phyloP scores from a whole-genome alignment of 2,329 filamentous ascomycete genomes.

The Penicillium sp. region DNA sequence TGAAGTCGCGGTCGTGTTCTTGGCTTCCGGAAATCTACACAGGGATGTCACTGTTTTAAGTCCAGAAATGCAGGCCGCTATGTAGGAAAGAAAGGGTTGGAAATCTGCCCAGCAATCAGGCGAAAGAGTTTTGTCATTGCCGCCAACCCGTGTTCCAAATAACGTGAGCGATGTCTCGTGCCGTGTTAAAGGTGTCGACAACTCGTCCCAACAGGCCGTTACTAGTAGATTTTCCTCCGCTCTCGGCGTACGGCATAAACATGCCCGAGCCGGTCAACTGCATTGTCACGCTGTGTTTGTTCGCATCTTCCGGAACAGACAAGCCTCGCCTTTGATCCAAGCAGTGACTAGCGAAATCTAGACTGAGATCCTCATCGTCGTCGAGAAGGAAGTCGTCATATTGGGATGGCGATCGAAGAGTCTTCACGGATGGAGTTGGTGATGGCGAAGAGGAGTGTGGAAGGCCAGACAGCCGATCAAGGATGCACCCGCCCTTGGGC shows the following conservation, averaged over 20 bases:
- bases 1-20: neutral
- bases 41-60: neutral
- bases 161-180: constrained; percentile 63
- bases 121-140: constrained; percentile 36
- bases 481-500: constrained; percentile 33
- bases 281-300: constrained; percentile 61
- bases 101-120: constrained; percentile 1
- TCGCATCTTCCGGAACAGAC: constrained; percentile 47
- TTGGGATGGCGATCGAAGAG: constrained; percentile 67
- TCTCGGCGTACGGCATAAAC: constrained; percentile 73
- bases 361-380: constrained; percentile 55
- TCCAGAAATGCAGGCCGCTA: neutral
- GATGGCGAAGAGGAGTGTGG: constrained; percentile 52
- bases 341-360: constrained; percentile 38
- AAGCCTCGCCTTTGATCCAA: constrained; percentile 25
- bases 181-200: constrained; percentile 72
- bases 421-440: constrained; percentile 79
- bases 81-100: neutral
- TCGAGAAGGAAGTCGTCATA: constrained; percentile 65
- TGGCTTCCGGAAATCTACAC: neutral
- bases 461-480: constrained; percentile 42
- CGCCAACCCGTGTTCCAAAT: constrained; percentile 67
- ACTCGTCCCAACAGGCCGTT: constrained; percentile 73
- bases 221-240: constrained; percentile 67
- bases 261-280: constrained; percentile 80